Evolutionary conservation across 345 rosid genomes (phyloP), one percentile per base, ranked within the genome.

Genomic region (Eucalyptus dawsonii): DNA sequence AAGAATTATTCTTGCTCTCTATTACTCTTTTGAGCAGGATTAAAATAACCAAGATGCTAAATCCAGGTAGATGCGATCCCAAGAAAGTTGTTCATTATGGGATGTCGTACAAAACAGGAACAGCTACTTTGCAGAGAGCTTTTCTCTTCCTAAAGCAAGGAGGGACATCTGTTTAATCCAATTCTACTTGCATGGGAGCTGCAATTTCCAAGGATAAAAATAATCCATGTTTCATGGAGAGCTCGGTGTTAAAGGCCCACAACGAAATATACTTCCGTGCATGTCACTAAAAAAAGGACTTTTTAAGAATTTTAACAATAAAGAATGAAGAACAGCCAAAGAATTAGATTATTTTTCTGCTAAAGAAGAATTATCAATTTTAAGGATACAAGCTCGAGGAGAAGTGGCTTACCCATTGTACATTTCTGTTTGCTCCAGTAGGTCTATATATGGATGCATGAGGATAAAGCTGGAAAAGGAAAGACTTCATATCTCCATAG

Each of bases 401-500:
- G 60, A 45, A 45, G 62, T 4, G 21, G 47, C 85, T 87, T 93
- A 95, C 99, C 99, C 99, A 97, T 92, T 97, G 99, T 58, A 97
- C 49, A 92, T 96, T 96, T 45, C 53, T 93, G 94, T 96, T 97
- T 89, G 95, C 97, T 88, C 99, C 99, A 15, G 96, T 97, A 87
- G 99, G 99, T 92, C 93, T 94, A 94, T 86, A 95, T 83, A 96
- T 91, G 25, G 99, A 93, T 87, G 96, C 96, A 89, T 88, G 92
- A 51, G 98, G 99, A 89, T 92, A 92, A 9, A 97, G 97, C 93
- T 97, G 98, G 92, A 97, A 95, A 83, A 97, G 94, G 88, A 97
- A 96, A 86, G 97, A 95, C 91, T 97, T 97, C 98, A 97, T 92
- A 91, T 97, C 98, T 58, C 99, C 99, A 88, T 97, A 97, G 93